phyloP scores from a whole-genome alignment of 495 filamentous ascomycete genomes.

The Platismatia glauca region DNA sequence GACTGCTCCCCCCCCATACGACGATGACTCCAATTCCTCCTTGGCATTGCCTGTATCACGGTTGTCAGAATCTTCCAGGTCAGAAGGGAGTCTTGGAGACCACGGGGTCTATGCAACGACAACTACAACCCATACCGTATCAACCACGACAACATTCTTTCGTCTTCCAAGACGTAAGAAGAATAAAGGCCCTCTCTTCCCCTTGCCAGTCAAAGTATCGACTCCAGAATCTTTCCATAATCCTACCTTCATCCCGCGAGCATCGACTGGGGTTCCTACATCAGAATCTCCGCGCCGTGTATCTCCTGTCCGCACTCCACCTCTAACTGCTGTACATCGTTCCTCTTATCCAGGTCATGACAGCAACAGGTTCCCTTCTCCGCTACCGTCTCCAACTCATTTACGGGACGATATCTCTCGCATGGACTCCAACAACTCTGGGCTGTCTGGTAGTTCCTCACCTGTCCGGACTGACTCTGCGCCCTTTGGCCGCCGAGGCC shows the following conservation, averaged over 20 bases:
- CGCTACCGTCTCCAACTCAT: conserved; percentile 49
- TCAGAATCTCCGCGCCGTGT: conserved; percentile 19
- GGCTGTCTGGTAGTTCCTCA: conserved; percentile 29
- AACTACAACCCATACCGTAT: conserved; percentile 54
- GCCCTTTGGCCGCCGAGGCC: conserved; percentile 49
- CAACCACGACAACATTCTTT: conserved; percentile 65
- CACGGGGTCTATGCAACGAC: conserved; percentile 54
- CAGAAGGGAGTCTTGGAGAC: conserved; percentile 77
- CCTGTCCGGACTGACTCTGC: conserved; percentile 46
- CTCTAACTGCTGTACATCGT: conserved; percentile 28
- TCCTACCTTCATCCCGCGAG: conserved; percentile 21
- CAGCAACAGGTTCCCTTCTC: conserved; percentile 37
- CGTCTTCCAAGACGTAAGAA: conserved; percentile 73
- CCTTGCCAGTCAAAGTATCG: conserved; percentile 61
- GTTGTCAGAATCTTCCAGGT: conserved; percentile 85
- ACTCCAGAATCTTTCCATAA: conserved; percentile 20
- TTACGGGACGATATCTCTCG: conserved; percentile 31
- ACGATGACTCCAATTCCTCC: conserved; percentile 56
- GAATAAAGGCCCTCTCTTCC: conserved; percentile 78
- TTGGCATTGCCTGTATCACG: conserved; percentile 61
- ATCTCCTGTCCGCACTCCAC: conserved; percentile 24
- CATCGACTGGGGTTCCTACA: conserved; percentile 10
- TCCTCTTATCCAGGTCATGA: conserved; percentile 28
- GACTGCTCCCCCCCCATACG: conserved; percentile 49
- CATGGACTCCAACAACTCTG: conserved; percentile 47